Evolutionary conservation across 2,329 filamentous ascomycete species (phyloP), one percentile per base, ranked within the genome.

Genomic region (Colletotrichum navitas): DNA sequence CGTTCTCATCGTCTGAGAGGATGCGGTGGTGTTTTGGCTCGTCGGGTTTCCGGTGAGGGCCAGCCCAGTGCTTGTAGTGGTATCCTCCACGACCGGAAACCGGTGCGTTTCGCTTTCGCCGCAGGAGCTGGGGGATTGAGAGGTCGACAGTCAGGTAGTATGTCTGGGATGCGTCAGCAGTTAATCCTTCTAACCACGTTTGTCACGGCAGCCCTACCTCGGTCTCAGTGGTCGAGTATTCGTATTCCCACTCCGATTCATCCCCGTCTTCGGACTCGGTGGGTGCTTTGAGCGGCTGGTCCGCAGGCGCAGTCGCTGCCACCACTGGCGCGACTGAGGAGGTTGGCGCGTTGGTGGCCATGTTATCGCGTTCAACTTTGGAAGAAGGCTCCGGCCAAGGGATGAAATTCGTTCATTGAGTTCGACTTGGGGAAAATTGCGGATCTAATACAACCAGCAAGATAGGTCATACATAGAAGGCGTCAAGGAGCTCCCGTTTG

Each of bases 161-260:
- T 1, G 87, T 91, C 89, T 91, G 73, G 5, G 26, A 26, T 26
- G 8, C 8, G 21, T 66, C 12, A 72, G 60, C 59, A 39, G 14
- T 58, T 29, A 29, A 11, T 43, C 24, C 24, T 54, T 47, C 45
- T 6, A n/a, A 18, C n/a, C 24, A 2, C 24, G 67, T 10, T 14
- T 2, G 26, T 41, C 43, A 45, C 34, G 6, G 51, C 47, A 2
- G 18, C 43, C 26, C 14, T 71, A 88, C 89, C 83, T 92, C 90
- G 18, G 85, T 90, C 76, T 92, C 89, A 0, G 88, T 90, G 3
- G 82, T 80, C 0, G 90, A 91, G 76, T 92, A 92, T 74, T 92
- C 90, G 74, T 91, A 91, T 76, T 92, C 90, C 88, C 89, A 92
- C 62, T 90, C 89, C 18, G 85, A 85, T 60, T 91, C 87, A 71